A percentile compares a stretch with the other conserved stretches of the same genome.
Evolutionary conservation across 2,329 filamentous ascomycete genomes (phyloP).

Genomic region (Colletotrichum euphorbiae): DNA sequence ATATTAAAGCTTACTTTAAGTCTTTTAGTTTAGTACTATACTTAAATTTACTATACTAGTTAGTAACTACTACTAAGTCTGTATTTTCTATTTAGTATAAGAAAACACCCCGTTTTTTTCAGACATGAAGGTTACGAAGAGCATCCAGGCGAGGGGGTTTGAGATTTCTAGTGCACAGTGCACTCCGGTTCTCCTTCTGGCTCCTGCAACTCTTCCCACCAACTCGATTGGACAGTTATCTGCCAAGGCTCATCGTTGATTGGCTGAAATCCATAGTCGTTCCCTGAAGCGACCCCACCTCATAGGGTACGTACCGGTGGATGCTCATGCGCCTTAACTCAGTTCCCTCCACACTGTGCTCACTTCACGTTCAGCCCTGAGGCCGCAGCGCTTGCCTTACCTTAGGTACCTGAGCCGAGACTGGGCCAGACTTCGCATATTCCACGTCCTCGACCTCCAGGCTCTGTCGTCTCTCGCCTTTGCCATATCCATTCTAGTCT

Average conservation of each 20-base stretch:
- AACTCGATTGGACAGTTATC: conserved; percentile 17
- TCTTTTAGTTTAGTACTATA: too few relatives aligned
- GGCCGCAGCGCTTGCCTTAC: conserved; percentile 10
- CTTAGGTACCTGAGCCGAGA: conserved; percentile 33
- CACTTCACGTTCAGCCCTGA: conserved; percentile 32
- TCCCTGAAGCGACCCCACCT: conserved; percentile 1
- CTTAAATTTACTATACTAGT: too few relatives aligned
- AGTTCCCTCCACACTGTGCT: too few relatives aligned
- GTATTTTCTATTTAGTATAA: too few relatives aligned
- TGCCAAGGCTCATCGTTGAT: not conserved
- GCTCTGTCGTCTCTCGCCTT: not conserved
- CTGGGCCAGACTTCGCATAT: conserved; percentile 12
- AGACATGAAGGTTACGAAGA: too few relatives aligned
- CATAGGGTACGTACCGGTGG: not conserved
- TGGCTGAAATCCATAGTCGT: not conserved
- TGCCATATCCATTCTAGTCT: not conserved
- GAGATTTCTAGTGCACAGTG: conserved; percentile 22
- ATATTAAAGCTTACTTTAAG: too few relatives aligned
- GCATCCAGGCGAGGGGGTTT: conserved; percentile 26
- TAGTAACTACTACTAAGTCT: too few relatives aligned
- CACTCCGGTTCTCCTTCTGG: not conserved
- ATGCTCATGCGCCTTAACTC: conserved; percentile 14
- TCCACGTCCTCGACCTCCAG: not conserved
- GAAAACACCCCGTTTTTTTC: too few relatives aligned
- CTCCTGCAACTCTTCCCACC: conserved; percentile 8